phyloP scores from a whole-genome alignment of 2,329 filamentous ascomycete genomes.

The Colletotrichum paranaense region DNA sequence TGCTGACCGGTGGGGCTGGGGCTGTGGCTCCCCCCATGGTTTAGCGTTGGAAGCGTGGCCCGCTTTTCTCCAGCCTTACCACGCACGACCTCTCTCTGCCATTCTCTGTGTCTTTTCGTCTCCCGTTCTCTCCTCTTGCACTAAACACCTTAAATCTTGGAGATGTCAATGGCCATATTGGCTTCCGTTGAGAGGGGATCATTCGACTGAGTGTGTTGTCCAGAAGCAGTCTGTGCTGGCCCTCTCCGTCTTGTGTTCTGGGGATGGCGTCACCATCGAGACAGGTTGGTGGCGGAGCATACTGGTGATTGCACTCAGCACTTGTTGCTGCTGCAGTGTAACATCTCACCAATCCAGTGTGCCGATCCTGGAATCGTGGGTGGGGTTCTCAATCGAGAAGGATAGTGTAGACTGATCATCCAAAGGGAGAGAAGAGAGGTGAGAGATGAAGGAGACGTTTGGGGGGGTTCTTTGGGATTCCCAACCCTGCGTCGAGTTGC shows the following conservation, averaged over 20 bases:
- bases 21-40: background rate
- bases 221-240: no score
- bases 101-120: background rate
- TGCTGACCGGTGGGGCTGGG: constrained; percentile 25
- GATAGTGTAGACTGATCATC: background rate
- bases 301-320: background rate
- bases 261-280: background rate
- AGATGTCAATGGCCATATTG: no score
- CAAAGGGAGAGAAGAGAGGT: constrained; percentile 9
- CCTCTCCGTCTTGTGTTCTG: background rate
- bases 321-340: constrained; percentile 7
- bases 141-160: background rate
- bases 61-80: constrained; percentile 29
- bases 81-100: background rate
- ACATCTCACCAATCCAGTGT: background rate
- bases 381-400: background rate
- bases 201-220: no score
- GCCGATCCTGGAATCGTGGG: background rate
- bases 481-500: constrained; percentile 1
- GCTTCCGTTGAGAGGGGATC: no score
- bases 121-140: background rate
- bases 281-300: constrained; percentile 10
- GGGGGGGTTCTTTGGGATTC: background rate
- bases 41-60: background rate
- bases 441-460: constrained; percentile 1